phyloP scores from a whole-genome alignment of 2,329 filamentous ascomycete species.

The Neonectria neomacrospora region DNA sequence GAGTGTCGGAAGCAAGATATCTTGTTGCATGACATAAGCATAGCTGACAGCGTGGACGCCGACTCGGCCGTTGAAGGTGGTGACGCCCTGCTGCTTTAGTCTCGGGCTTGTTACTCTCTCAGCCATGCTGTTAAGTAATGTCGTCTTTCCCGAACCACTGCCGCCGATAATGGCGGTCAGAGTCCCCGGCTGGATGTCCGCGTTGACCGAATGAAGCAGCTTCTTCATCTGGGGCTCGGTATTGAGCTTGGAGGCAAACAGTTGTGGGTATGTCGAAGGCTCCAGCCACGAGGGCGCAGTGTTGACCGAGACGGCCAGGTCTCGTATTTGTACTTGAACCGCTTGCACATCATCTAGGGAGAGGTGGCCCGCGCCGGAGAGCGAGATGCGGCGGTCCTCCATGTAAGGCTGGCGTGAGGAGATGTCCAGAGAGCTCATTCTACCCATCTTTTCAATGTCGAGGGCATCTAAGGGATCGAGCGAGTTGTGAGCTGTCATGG shows the following conservation, averaged over 20 bases:
- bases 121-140: conserved; percentile 76
- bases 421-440: conserved; percentile 48
- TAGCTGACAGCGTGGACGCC: conserved; percentile 67
- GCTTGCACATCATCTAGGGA: conserved; percentile 65
- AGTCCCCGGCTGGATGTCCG: conserved; percentile 71
- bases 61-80: conserved; percentile 69
- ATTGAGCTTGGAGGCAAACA: conserved; percentile 52
- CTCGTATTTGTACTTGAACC: conserved; percentile 64
- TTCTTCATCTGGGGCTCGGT: conserved; percentile 56
- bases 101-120: conserved; percentile 71
- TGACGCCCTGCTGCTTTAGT: conserved; percentile 63
- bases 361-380: conserved; percentile 51
- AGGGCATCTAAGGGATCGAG: conserved; percentile 8
- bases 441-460: conserved; percentile 49
- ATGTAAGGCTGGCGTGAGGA: conserved; percentile 32
- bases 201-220: conserved; percentile 72
- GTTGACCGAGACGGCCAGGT: conserved; percentile 67
- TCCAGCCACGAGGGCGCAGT: conserved; percentile 65
- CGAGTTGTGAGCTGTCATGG: conserved; percentile 5
- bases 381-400: conserved; percentile 40
- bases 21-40: conserved; percentile 81
- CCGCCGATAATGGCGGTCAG: conserved; percentile 81
- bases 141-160: conserved; percentile 79
- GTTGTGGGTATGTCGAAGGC: conserved; percentile 57
- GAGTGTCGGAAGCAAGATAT: conserved; percentile 76